Percentiles rank a stretch among this genome's conserved stretches.
Conservation (phyloP, 768 basidiomycete species). For the Russula foetens region DNA sequence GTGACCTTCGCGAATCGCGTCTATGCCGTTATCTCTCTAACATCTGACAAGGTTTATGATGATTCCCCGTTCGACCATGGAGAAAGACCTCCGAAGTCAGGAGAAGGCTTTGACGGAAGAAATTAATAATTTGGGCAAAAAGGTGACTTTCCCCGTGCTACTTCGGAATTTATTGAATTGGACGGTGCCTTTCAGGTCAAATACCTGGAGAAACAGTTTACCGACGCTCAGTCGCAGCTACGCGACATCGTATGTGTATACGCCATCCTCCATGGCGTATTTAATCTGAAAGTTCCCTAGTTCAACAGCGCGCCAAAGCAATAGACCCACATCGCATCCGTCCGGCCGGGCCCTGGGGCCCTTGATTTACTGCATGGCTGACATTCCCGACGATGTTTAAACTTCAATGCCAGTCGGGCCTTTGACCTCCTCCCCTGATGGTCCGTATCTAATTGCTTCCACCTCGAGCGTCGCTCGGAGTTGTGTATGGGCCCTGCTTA, state of each 20-base stretch:
- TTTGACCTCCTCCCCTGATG: background rate
- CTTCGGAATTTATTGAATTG: background rate
- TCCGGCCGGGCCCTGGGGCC: background rate
- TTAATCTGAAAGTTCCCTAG: slow-evolving; percentile 26
- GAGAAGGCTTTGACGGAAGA: slow-evolving; percentile 85
- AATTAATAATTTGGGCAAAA: slow-evolving; percentile 73
- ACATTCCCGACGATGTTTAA: background rate
- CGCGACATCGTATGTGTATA: slow-evolving; percentile 58
- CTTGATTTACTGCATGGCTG: background rate
- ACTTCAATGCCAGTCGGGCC: background rate
- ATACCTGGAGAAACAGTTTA: slow-evolving; percentile 90
- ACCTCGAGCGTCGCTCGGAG: background rate
- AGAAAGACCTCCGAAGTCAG: slow-evolving; percentile 60
- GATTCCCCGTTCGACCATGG: slow-evolving; percentile 73
- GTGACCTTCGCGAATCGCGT: slow-evolving; percentile 31
- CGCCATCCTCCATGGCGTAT: background rate
- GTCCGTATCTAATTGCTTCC: background rate
- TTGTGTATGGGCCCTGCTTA: background rate
- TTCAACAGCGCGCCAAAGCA: slow-evolving; percentile 42
- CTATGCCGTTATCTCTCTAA: background rate
- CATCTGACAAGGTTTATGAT: slow-evolving; percentile 70
- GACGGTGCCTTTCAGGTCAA: slow-evolving; percentile 47
- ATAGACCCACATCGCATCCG: slow-evolving; percentile 11
- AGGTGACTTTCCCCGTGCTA: slow-evolving; percentile 39
- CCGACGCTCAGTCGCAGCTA: slow-evolving; percentile 80